Evolutionary conservation across 78 protist genomes (phyloP).

Genomic region (Isochrysis galbana): DNA sequence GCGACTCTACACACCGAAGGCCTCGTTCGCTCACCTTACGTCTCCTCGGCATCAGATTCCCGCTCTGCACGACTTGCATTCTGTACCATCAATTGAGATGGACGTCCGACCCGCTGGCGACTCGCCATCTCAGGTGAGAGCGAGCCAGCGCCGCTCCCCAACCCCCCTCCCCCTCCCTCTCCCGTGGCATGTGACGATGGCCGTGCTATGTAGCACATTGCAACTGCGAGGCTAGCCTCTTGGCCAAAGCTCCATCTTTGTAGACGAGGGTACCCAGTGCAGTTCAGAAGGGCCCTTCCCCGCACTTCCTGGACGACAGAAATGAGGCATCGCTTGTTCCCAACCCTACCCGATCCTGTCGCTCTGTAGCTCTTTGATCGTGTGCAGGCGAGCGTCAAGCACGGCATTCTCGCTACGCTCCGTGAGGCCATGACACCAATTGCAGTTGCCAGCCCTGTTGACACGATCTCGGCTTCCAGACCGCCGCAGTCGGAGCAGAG

Average conservation of each 20-base stretch:
- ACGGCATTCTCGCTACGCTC: not conserved
- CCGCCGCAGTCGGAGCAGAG: not conserved
- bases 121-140: not conserved
- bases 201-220: not conserved
- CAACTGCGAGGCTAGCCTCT: too few species aligned
- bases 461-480: too few species aligned
- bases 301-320: too few species aligned
- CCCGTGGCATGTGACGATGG: not conserved
- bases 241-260: too few species aligned
- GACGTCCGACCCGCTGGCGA: slow-evolving; percentile 12
- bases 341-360: too few species aligned
- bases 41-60: not conserved
- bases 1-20: too few species aligned
- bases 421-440: not conserved
- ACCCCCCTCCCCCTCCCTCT: not conserved
- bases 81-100: not conserved
- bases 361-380: not conserved
- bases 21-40: not conserved
- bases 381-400: not conserved
- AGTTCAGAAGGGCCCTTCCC: too few species aligned
- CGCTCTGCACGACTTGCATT: not conserved
- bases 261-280: too few species aligned
- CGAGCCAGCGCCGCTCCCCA: not conserved
- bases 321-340: too few species aligned
- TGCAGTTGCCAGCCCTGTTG: too few species aligned